These are phyloP conservation scores for Posidonia oceanica DNA, from an alignment of 116 monocot species.

Conservation along the genomic window DNA sequence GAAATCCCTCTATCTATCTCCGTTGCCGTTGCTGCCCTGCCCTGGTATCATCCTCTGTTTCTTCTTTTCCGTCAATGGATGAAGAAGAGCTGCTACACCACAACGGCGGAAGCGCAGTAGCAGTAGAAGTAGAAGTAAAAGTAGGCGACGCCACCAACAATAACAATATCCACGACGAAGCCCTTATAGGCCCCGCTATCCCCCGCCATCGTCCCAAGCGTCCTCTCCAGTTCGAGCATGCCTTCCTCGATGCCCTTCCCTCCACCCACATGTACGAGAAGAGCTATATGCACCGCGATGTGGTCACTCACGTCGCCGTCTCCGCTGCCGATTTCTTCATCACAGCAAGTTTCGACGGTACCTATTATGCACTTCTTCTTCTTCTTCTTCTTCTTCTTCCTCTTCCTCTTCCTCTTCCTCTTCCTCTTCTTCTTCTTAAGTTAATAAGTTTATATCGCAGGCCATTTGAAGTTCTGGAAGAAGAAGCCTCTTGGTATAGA, in stretches of 20 bases:
- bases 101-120: too few relatives aligned
- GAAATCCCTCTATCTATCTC: too few relatives aligned
- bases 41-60: too few relatives aligned
- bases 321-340: constrained; percentile 88
- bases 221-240: constrained; percentile 94
- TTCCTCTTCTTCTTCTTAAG: not conserved
- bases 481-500: constrained; percentile 89
- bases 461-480: constrained; percentile 98
- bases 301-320: constrained; percentile 89
- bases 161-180: constrained; percentile 11
- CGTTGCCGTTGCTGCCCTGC: too few relatives aligned
- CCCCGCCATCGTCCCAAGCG: constrained; percentile 55
- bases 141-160: not conserved
- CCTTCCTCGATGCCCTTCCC: constrained; percentile 86
- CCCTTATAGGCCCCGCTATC: constrained; percentile 60
- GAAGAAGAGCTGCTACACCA: not conserved
- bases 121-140: too few relatives aligned
- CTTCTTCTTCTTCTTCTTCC: not conserved
- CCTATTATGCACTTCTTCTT: not conserved
- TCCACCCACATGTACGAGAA: constrained; percentile 98
- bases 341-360: constrained; percentile 86
- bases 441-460: constrained; percentile 12
- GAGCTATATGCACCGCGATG: constrained; percentile 98
- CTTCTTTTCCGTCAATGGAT: not conserved
- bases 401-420: not conserved